Evolutionary conservation across 2,329 filamentous ascomycete species (phyloP), one percentile per base, ranked within the genome.

Genomic region (Leptosphaerulina australis): DNA sequence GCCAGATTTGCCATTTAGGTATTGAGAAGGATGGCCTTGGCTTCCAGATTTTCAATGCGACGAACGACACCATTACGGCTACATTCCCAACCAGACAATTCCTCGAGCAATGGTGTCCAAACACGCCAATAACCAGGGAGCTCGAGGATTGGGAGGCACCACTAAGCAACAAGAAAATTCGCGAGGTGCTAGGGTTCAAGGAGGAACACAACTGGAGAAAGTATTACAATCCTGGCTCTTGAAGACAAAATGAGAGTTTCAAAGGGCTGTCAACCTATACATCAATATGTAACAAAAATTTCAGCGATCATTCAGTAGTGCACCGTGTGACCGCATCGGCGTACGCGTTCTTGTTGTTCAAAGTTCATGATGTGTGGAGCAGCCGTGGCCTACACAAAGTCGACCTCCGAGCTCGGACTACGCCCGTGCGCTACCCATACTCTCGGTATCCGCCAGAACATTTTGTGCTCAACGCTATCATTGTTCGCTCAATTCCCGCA

Each of bases 21-120:
- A 74, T 86, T 4, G 57, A 77, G 52, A 81, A 78, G 56, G 76
- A 77, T 60, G 82, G 81, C 0, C 60, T 87, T 8, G 83, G 83
- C 0, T 87, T 84, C 58, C 82, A 86, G 62, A 71, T 86, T 0
- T 87, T 86, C 68, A 87, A 87, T 61, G 83, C 83, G 1, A 84
- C 82, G 0, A 87, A 87, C 60, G 78, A 84, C 59, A 81, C 76
- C 2, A 85, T 85, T 38, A 86, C 83, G 0, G 79, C 79, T 3
- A 76, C 73, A 7, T 66, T 74, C 17, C 78, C 80, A 0, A 84
- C 82, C 0, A 71, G 70, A 33, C 74, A 81, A 48, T 83, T 85
- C 50, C 59, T 86, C 44, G 71, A 77, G 59, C 74, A 78, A 59
- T 69, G 69, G 8, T 79, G 75, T 44, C 82, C 82, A 0, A 70